A percentile compares a stretch with the other conserved stretches of the same genome.
Evolutionary conservation across 129 eudicot genomes (phyloP).

Genomic region (Daucus carota): DH1_v3.0 NC_030381.2:15574001-15574500

Average conservation of each 20-base stretch:
- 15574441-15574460: background rate
- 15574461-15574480: background rate
- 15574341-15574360: slow-evolving; percentile 79
- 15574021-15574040: slow-evolving; percentile 90
- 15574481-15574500: background rate
- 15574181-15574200: slow-evolving; percentile 53
- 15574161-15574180: slow-evolving; percentile 1
- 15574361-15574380: slow-evolving; percentile 40
- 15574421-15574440: background rate
- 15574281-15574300: slow-evolving; percentile 88
- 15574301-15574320: slow-evolving; percentile 80
- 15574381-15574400: background rate
- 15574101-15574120: background rate
- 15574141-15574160: background rate
- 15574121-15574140: background rate
- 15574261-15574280: slow-evolving; percentile 83
- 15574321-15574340: slow-evolving; percentile 71
- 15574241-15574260: slow-evolving; percentile 87
- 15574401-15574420: background rate
- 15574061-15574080: slow-evolving; percentile 18
- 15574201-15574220: slow-evolving; percentile 66
- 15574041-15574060: slow-evolving; percentile 76
- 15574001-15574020: slow-evolving; percentile 79
- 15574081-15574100: background rate
- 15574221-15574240: slow-evolving; percentile 87